Conservation (phyloP, 2,329 filamentous ascomycete species). For the Curvularia hawaiiensis region DNA sequence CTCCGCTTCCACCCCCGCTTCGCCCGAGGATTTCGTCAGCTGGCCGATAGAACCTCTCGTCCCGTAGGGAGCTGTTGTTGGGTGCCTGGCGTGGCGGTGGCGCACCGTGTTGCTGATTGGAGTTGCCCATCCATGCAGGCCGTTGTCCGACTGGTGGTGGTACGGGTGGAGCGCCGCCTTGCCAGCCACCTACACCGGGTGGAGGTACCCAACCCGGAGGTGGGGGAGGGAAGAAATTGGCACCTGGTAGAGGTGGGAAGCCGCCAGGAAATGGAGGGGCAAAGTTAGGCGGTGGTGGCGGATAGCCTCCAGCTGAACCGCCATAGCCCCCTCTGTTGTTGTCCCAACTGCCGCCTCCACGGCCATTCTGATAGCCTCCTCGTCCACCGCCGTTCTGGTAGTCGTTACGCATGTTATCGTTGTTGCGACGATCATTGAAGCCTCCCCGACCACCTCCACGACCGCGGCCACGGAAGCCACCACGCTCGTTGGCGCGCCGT, state of each 20-base stretch:
- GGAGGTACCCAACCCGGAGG: conserved; percentile 40
- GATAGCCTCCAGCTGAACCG: conserved; percentile 27
- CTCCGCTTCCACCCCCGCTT: conserved; percentile 28
- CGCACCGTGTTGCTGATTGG: conserved; percentile 24
- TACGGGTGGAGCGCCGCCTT: conserved; percentile 24
- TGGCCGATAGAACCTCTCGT: conserved; percentile 34
- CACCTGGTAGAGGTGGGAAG: conserved; percentile 34
- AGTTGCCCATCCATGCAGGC: conserved; percentile 28
- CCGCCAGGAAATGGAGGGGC: conserved; percentile 33
- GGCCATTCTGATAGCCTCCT: conserved; percentile 29
- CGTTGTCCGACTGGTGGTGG: conserved; percentile 21
- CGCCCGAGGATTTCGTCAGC: conserved; percentile 32
- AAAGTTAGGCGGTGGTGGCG: conserved; percentile 30
- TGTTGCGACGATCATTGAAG: conserved; percentile 40
- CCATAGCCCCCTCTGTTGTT: conserved; percentile 23
- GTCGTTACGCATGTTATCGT: conserved; percentile 13
- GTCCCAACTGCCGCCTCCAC: conserved; percentile 21
- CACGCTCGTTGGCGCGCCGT: conserved; percentile 68
- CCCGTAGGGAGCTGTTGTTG: conserved; percentile 28
- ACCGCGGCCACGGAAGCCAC: conserved; percentile 34
- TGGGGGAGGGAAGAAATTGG: conserved; percentile 31
- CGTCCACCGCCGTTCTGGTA: conserved; percentile 33
- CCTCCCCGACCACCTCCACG: conserved; percentile 32
- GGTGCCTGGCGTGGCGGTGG: conserved; percentile 28
- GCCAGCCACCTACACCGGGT: conserved; percentile 17